Base-by-base conservation (phyloP, 2,329 filamentous ascomycete genomes). In the Colletotrichum sp. region DNA sequence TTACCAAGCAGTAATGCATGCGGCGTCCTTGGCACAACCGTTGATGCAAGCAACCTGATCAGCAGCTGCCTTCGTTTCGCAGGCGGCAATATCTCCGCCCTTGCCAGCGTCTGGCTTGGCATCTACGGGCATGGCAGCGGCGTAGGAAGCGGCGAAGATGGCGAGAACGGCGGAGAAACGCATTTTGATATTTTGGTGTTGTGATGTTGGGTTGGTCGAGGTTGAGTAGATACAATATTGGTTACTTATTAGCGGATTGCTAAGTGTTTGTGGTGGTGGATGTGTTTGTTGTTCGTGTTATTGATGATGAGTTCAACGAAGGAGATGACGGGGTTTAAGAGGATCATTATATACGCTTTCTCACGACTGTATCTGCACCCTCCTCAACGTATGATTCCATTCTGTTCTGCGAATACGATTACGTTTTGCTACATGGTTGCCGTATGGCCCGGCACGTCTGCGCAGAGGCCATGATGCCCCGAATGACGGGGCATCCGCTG, bases 151-250 rank as follows among this genome's bases (percentile, higher is more conserved):
- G 15, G n/a, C 68, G 36, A 70, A 6, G 8, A 70, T 15, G 16
- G 68, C 52, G 27, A 63, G 13, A 5, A 63, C n/a, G 16, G 80
- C 79, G 34, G 81, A 61, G 12, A 83, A 83, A 78, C 81, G 83
- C 84, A 85, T 85, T 29, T 68, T 81, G 77, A 52, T 19, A 64
- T 34, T 22, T 39, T 61, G 61, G 16, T 25, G 6, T 64, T 27
- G 1, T 19, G 8, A 19, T 59, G 6, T 32, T n/a, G 29, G 13
- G 1, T 8, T 32, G 34, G 8, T 8, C 9, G 15, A 52, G 59
- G 12, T n/a, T 22, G 11, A 6, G 1, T 32, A 0, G 1, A 9
- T 13, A 2, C 4, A 11, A 8, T 3, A n/a, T 39, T 30, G 19
- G 1, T 25, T 22, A 4, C 1, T 64, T 16, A 1, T n/a, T 29